These are phyloP conservation scores for Berberis thunbergii DNA, from an alignment of 164 flowering plant genomes.

Conservation along the genomic window DNA sequence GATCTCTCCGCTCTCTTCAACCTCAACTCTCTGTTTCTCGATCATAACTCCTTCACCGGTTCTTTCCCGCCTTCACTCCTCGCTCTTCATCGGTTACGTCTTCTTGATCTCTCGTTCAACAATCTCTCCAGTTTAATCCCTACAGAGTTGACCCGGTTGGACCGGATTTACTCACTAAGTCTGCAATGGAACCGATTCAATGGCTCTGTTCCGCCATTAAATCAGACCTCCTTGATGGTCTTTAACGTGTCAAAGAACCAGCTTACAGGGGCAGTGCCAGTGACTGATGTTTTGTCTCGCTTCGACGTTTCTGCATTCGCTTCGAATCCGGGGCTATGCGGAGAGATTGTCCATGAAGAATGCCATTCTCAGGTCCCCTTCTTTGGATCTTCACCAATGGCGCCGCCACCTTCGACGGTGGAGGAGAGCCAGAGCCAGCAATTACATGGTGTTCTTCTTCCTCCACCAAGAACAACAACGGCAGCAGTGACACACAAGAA, in stretches of 20 bases:
- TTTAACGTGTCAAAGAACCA: constrained; percentile 67
- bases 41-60: constrained; percentile 60
- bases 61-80: constrained; percentile 52
- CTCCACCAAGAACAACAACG: too few relatives aligned
- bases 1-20: constrained; percentile 56
- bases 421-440: constrained; percentile 25
- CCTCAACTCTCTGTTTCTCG: constrained; percentile 76
- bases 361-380: constrained; percentile 42
- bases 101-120: constrained; percentile 64
- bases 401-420: constrained; percentile 14
- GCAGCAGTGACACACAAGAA: too few relatives aligned
- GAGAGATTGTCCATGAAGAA: constrained; percentile 50
- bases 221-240: constrained; percentile 47
- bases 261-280: constrained; percentile 61
- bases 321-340: constrained; percentile 70
- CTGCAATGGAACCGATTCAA: constrained; percentile 54
- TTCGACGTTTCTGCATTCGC: constrained; percentile 37
- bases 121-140: constrained; percentile 53
- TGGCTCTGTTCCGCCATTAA: constrained; percentile 64
- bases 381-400: constrained; percentile 22
- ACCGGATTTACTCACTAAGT: constrained; percentile 45
- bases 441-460: constrained; percentile 14
- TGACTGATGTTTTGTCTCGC: constrained; percentile 38
- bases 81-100: constrained; percentile 51
- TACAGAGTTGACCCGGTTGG: constrained; percentile 22